Conservation (phyloP, 176 grass and related monocot genomes). For the Dactylis glomerata region DNA sequence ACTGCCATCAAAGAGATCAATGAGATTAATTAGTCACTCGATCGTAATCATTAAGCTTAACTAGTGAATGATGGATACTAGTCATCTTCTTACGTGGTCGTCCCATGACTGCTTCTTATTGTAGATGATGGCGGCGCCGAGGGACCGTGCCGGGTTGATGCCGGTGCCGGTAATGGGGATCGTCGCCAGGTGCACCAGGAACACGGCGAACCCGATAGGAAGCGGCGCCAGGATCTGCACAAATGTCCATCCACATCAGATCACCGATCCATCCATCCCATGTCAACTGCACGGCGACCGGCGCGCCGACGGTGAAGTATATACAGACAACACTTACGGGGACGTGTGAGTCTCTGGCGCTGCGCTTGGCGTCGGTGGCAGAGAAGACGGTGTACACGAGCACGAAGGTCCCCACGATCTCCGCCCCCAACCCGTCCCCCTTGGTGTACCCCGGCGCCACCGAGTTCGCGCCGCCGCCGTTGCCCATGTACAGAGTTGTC, state of each 20-base stretch:
- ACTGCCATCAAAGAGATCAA: conserved; percentile 25
- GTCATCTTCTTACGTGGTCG: conserved; percentile 52
- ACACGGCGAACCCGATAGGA: conserved; percentile 87
- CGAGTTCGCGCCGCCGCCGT: conserved; percentile 68
- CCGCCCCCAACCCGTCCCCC: conserved; percentile 61
- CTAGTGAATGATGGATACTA: background rate
- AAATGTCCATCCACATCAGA: background rate
- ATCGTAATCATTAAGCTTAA: background rate
- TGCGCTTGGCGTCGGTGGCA: conserved; percentile 86
- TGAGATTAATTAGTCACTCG: background rate
- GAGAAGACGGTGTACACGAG: conserved; percentile 90
- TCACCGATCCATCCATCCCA: background rate
- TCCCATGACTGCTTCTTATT: conserved; percentile 64
- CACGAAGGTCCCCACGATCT: conserved; percentile 82
- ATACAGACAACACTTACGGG: conserved; percentile 18
- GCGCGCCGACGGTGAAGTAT: background rate
- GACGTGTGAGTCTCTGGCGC: conserved; percentile 74
- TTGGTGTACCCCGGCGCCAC: conserved; percentile 63
- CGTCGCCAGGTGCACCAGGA: conserved; percentile 93
- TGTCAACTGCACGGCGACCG: too few relatives aligned
- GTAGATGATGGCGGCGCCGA: conserved; percentile 88
- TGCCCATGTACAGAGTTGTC: conserved; percentile 43
- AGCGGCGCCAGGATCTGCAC: conserved; percentile 78
- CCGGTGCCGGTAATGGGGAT: conserved; percentile 94
- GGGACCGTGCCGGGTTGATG: conserved; percentile 82